Conservation (phyloP, 2,329 filamentous ascomycete genomes). For the Colletotrichum sp. region DNA sequence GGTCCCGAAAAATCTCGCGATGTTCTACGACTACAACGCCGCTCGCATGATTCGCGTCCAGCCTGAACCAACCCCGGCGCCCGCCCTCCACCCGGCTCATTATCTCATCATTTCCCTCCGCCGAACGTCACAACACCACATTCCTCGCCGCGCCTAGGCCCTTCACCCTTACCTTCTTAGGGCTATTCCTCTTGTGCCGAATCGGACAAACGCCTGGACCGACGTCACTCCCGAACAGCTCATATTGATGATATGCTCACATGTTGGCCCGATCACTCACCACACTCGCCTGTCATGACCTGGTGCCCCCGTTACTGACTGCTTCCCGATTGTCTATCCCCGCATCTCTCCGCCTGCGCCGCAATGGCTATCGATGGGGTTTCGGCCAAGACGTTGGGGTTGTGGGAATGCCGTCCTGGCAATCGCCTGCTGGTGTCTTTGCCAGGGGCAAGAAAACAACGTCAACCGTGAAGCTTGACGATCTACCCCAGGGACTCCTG, state of each 20-base stretch:
- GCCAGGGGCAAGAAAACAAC: conserved; percentile 59
- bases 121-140: neutral
- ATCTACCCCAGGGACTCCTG: conserved; percentile 59
- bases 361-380: neutral
- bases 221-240: conserved; percentile 10
- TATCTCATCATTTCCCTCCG: neutral
- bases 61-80: neutral
- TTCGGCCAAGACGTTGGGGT: neutral
- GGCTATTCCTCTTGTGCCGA: neutral
- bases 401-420: neutral
- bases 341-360: conserved; percentile 8
- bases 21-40: neutral
- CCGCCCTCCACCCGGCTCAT: neutral
- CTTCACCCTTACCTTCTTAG: neutral
- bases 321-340: neutral
- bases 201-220: neutral
- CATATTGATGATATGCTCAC: conserved; percentile 19
- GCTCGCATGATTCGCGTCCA: conserved; percentile 13
- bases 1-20: conserved; percentile 21
- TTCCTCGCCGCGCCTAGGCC: neutral
- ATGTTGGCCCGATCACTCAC: conserved; percentile 20
- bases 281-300: conserved; percentile 15
- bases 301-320: neutral
- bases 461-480: conserved; percentile 58
- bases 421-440: neutral